Evolutionary conservation across 208 protist species (phyloP), one percentile per base, ranked within the genome.

Genomic region (Leishmania guyanensis): DNA sequence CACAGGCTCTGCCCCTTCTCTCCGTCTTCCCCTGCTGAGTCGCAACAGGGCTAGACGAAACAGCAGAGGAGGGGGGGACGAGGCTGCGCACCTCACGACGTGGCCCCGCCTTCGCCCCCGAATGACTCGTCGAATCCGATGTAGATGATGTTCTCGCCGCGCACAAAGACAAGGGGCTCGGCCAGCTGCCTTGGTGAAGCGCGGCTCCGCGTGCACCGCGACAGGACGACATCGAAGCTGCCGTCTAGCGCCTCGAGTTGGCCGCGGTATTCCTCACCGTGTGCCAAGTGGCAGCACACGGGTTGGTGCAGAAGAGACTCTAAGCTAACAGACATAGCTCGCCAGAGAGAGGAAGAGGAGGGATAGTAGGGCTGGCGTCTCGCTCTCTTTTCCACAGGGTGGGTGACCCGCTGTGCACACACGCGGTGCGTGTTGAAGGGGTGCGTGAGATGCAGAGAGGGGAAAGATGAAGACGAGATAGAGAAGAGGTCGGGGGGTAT

Each of bases 61-160:
- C 2, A n/a, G n/a, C 60, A 39, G n/a, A 66, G 43, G 2, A 14
- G 68, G 5, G 5, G 14, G n/a, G 22, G 5, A 48, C 56, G 5
- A 39, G 9, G 0, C n/a, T 51, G 68, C 3, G 43, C 68, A 72
- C 26, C 43, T 72, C 68, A 72, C 43, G 36, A 48, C 14, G 39
- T 75, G 50, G 68, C 36, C 12, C 29, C 43, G 16, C 36, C 71
- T 20, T 39, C 56, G 22, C 54, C 33, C 36, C 53, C 29, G 33
- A 20, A 17, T 6, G 46, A 53, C 48, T 84, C 82, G 60, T 92
- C 80, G 75, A 95, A 97, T 16, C 86, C 89, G 75, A 97, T 86
- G 84, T 92, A 95, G 65, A 97, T 64, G 17, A 97, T 90, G 46
- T 89, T 86, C 77, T 97, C 93, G 43, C 93, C 93, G 4, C 93